A percentile compares a stretch with the other conserved stretches of the same genome.
These are phyloP conservation scores for Lentinula boryana DNA, from an alignment of 768 basidiomycete species.

Conservation along the genomic window DNA sequence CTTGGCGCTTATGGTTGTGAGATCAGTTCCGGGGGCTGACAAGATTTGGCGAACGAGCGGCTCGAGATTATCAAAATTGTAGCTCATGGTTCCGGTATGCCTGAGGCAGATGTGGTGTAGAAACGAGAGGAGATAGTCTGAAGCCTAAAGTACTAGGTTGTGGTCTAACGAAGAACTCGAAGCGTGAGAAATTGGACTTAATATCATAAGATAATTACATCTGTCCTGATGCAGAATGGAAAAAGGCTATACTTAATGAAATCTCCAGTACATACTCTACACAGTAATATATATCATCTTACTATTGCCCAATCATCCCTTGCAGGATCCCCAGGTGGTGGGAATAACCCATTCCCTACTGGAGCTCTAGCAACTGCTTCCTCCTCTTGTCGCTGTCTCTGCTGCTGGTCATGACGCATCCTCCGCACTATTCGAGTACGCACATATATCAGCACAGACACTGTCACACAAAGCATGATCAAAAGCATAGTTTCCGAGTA, in stretches of 20 bases:
- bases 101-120: constrained; percentile 6
- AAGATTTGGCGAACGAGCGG: constrained; percentile 65
- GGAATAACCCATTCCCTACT: constrained; percentile 46
- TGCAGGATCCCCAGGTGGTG: constrained; percentile 57
- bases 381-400: constrained; percentile 32
- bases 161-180: background rate
- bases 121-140: constrained; percentile 6
- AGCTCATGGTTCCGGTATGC: constrained; percentile 30
- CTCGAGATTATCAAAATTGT: constrained; percentile 51
- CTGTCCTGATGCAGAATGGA: too few species aligned
- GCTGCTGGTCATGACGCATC: constrained; percentile 57
- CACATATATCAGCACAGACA: constrained; percentile 72
- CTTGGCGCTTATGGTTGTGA: constrained; percentile 80
- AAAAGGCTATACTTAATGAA: background rate
- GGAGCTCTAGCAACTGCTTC: constrained; percentile 8
- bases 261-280: background rate
- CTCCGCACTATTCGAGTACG: constrained; percentile 74
- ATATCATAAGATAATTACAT: background rate
- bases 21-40: constrained; percentile 69
- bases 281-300: constrained; percentile 26
- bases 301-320: constrained; percentile 63
- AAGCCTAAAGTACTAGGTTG: background rate
- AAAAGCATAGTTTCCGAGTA: constrained; percentile 78
- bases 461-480: constrained; percentile 62
- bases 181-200: background rate